phyloP scores from a whole-genome alignment of 306 rosid species.

The Citrullus colocynthis region DNA sequence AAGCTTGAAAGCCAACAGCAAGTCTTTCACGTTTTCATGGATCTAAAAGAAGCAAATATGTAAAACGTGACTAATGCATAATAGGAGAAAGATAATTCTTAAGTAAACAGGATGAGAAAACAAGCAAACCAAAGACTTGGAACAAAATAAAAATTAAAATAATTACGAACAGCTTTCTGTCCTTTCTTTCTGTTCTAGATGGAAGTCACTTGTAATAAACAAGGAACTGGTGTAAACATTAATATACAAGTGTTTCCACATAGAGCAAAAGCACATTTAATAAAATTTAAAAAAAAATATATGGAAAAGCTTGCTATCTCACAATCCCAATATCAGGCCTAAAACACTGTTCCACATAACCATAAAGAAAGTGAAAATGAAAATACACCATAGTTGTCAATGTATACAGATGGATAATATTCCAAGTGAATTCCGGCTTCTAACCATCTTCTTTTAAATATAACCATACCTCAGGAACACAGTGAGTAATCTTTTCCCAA shows the following conservation, averaged over 20 bases:
- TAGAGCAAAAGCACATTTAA: background rate
- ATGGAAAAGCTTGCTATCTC: background rate
- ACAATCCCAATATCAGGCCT: background rate
- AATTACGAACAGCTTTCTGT: background rate
- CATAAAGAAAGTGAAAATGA: background rate
- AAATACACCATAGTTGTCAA: background rate
- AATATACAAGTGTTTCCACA: background rate
- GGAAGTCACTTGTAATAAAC: background rate
- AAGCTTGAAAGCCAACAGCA: constrained; percentile 36
- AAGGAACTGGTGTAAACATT: background rate
- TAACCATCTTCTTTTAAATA: background rate
- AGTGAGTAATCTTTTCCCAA: constrained; percentile 54
- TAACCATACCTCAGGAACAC: constrained; percentile 51
- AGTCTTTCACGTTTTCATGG: constrained; percentile 43
- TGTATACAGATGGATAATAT: background rate
- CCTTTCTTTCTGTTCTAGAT: background rate
- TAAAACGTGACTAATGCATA: background rate
- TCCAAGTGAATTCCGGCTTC: constrained; percentile 12
- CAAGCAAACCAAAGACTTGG: background rate
- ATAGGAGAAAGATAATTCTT: background rate
- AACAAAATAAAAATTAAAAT: background rate
- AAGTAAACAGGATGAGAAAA: background rate
- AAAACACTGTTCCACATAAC: background rate
- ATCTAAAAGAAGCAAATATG: constrained; percentile 29
- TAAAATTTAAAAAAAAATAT: background rate